Conservation (phyloP, 2,329 filamentous ascomycete genomes). For the Ophiostoma sp. region DNA sequence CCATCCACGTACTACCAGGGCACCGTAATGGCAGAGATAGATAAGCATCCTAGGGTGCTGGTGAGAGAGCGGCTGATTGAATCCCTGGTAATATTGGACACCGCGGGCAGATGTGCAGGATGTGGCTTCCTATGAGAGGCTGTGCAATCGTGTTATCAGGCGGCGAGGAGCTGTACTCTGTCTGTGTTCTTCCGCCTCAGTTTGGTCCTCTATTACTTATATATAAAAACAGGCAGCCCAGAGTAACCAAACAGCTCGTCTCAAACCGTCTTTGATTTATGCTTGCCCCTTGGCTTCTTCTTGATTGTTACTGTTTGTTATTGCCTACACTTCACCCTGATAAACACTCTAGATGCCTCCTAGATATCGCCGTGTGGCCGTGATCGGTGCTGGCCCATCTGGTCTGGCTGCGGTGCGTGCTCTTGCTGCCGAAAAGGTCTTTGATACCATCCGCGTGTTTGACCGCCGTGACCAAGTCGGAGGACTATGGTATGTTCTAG, state of each 20-base stretch:
- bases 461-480: constrained; percentile 31
- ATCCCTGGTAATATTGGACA: neutral
- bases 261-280: neutral
- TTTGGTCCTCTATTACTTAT: neutral
- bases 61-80: neutral
- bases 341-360: neutral
- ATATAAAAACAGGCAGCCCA: neutral
- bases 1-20: neutral
- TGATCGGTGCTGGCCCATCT: constrained; percentile 42
- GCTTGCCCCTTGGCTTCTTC: neutral
- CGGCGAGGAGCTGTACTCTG: neutral
- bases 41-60: neutral
- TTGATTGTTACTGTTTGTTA: no score
- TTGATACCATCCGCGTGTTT: constrained; percentile 40
- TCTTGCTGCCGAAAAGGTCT: constrained; percentile 37
- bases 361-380: constrained; percentile 34
- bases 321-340: neutral
- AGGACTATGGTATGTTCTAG: neutral
- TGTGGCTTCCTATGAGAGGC: neutral
- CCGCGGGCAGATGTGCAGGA: neutral
- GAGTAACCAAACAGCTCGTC: neutral
- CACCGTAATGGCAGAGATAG: neutral
- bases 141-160: neutral
- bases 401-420: constrained; percentile 31
- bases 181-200: neutral